Evolutionary conservation across 371 early-diverging fungal genomes (phyloP).

Genomic region (Smittium culicis): DNA sequence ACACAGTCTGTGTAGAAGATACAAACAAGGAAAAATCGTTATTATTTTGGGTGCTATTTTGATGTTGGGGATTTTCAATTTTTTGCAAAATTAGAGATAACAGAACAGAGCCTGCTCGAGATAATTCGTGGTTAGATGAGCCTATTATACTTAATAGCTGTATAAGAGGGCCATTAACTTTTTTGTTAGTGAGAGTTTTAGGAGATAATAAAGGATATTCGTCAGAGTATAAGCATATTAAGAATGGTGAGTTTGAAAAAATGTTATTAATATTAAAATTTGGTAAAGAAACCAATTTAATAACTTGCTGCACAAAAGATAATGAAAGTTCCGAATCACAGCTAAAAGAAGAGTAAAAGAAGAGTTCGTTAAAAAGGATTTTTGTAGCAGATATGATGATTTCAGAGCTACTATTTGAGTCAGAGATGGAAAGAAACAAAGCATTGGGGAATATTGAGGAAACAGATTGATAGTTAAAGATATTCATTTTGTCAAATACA

Average conservation of each 20-base stretch:
- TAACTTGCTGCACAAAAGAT: not conserved
- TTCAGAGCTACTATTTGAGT: no score
- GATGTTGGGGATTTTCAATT: not conserved
- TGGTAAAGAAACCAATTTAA: not conserved
- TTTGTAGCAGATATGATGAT: no score
- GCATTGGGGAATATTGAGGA: no score
- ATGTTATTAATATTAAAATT: not conserved
- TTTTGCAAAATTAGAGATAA: not conserved
- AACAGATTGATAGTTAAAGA: no score
- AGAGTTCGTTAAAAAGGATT: not conserved
- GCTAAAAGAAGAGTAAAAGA: no score
- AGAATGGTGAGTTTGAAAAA: not conserved
- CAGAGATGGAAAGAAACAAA: no score
- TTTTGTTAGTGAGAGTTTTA: not conserved
- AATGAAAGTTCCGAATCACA: no score
- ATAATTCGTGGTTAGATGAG: not conserved
- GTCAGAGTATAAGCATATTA: no score
- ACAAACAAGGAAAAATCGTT: not conserved
- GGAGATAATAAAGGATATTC: no score
- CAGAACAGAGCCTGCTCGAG: not conserved
- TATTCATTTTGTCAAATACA: no score
- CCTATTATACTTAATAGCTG: constrained; percentile 1
- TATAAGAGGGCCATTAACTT: not conserved
- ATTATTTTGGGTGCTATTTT: not conserved
- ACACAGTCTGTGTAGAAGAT: not conserved